These are phyloP conservation scores for Naumovozyma baii DNA, from an alignment of 805 yeast species.

Conservation along the genomic window DNA sequence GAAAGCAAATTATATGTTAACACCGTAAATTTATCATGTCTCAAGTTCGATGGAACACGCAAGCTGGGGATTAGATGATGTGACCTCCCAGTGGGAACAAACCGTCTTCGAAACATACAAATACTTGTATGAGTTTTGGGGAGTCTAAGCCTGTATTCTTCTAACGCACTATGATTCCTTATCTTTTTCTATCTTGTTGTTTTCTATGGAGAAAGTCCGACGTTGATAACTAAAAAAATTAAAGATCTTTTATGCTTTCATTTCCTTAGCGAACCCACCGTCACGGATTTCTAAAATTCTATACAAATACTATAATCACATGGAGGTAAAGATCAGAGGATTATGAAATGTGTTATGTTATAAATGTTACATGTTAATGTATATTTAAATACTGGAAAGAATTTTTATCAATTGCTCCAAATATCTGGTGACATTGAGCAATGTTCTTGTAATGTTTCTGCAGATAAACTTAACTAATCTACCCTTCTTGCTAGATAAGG, in stretches of 20 bases:
- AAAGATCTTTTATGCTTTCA: too few relatives aligned
- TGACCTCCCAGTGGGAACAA: slow-evolving; percentile 1
- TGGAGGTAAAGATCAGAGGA: too few relatives aligned
- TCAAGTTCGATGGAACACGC: not conserved
- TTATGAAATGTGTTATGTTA: too few relatives aligned
- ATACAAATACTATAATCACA: too few relatives aligned
- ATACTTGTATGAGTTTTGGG: not conserved
- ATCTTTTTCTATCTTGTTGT: too few relatives aligned
- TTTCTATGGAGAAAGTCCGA: too few relatives aligned
- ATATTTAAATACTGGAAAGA: slow-evolving; percentile 6
- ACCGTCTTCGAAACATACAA: slow-evolving; percentile 3
- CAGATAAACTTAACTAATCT: not conserved
- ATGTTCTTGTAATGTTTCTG: not conserved
- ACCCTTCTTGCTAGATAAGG: not conserved
- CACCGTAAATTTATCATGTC: slow-evolving; percentile 24
- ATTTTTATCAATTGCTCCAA: slow-evolving; percentile 2
- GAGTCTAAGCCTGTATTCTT: too few relatives aligned
- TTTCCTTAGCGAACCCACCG: too few relatives aligned
- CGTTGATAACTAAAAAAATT: too few relatives aligned
- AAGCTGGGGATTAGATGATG: not conserved
- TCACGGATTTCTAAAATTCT: too few relatives aligned
- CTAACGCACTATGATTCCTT: too few relatives aligned
- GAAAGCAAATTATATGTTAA: slow-evolving; percentile 40
- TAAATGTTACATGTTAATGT: too few relatives aligned
- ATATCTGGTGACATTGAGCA: not conserved